Evolutionary conservation across 2,329 filamentous ascomycete species (phyloP).

Genomic region (Dactylellina sp.): DNA sequence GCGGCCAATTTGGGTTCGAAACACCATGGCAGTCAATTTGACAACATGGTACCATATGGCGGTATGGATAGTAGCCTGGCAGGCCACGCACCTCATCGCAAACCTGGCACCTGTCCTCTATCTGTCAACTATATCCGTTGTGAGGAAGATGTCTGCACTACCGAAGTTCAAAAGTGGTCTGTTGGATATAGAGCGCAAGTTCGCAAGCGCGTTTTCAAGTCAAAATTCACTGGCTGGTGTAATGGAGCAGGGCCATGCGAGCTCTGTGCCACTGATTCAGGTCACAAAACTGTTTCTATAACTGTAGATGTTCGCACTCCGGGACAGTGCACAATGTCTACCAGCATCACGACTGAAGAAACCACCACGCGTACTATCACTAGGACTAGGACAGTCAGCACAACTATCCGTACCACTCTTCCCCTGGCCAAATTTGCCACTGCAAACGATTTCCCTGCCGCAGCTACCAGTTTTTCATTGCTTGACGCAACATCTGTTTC

Average conservation of each 20-base stretch:
- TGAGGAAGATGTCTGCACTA: conserved; percentile 20
- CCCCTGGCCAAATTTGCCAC: background rate
- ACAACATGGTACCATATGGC: background rate
- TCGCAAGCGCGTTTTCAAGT: conserved; percentile 15
- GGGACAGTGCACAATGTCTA: conserved; percentile 20
- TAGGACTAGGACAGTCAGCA: conserved; percentile 7
- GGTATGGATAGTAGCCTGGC: background rate
- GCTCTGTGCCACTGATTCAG: conserved; percentile 17
- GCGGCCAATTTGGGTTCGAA: conserved; percentile 8
- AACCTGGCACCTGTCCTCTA: background rate
- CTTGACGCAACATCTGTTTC: too few species aligned
- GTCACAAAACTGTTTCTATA: conserved; percentile 12
- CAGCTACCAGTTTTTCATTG: background rate
- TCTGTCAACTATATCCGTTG: conserved; percentile 24
- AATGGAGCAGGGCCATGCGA: conserved; percentile 29
- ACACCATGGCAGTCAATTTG: background rate
- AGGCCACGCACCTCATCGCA: background rate
- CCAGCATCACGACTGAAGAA: conserved; percentile 10
- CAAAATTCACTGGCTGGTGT: conserved; percentile 31
- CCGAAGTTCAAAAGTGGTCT: conserved; percentile 30
- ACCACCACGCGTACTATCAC: conserved; percentile 34
- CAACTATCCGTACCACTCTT: conserved; percentile 1
- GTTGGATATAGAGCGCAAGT: conserved; percentile 29
- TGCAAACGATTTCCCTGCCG: background rate
- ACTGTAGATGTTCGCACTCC: conserved; percentile 11